Base-by-base conservation (phyloP, 2,329 filamentous ascomycete species). In the Hypoxylon sp. region DNA sequence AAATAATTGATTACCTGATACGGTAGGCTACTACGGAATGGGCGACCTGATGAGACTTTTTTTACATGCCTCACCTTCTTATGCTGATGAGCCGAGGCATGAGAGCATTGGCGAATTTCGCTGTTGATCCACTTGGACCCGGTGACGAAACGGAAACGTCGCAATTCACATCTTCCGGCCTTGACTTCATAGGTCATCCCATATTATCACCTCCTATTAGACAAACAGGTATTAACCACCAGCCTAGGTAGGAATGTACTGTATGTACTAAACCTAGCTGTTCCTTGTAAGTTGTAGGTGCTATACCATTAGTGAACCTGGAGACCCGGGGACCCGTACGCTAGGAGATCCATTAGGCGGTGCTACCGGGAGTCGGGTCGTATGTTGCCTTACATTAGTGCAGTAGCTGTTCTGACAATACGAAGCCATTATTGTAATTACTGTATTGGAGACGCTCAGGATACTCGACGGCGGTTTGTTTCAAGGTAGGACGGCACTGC, bases 41-140 rank as follows among this genome's bases (percentile, higher is more conserved):
- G 17, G 36, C 43, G 62, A 56, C 43, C 56, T 56, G 59, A 56
- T 50, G 46, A 36, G 45, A 30, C 52, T 59, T 53, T 64, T 64
- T 48, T 19, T 19, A 25, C 43, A 49, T 34, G 21, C 41, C 30
- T 53, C 14, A 43, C 38, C 38, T 43, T 43, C 38, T 43, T 43
- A 48, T 34, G 32, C 25, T 53, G 34, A 14, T 46, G 38, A 48
- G 30, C 59, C 64, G 56, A 58, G 59, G 59, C 17, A 48, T 60
- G 50, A 5, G 10, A 10, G 34, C 7, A 23, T 17, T 17, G 13
- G 48, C 48, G 32, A 38, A n/a, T 21, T 50, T 48, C n/a, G 53
- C 45, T 10, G 14, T 23, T n/a, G 55, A 51, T 67, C 64, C 64
- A 63, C 55, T 67, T 63, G n/a, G 52, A 21, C 46, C 53, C 34